phyloP scores from a whole-genome alignment of 306 rosid genomes.

The Prosopis cineraria region DNA sequence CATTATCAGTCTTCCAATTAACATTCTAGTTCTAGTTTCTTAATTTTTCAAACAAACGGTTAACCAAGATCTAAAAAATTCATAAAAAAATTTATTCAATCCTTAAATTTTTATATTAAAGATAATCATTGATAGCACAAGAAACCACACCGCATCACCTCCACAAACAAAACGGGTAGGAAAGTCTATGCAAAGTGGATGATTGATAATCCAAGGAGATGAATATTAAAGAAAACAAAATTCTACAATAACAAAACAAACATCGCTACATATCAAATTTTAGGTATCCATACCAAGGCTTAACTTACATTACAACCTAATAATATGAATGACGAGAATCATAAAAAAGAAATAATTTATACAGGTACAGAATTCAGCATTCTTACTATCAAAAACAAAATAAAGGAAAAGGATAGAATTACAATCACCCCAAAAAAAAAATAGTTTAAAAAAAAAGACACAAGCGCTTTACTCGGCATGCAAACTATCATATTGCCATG shows the following conservation, averaged over 20 bases:
- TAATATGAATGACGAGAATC: background rate
- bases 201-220: background rate
- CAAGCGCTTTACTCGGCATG: background rate
- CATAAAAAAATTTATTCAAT: background rate
- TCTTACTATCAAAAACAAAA: background rate
- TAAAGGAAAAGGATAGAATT: background rate
- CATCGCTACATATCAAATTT: background rate
- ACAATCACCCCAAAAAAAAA: background rate
- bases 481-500: conserved; percentile 59
- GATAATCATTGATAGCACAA: background rate
- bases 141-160: background rate
- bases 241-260: background rate
- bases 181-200: background rate
- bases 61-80: background rate
- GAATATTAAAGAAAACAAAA: background rate
- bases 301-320: background rate
- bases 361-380: background rate
- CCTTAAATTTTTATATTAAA: background rate
- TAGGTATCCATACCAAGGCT: background rate
- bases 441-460: background rate
- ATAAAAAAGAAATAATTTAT: background rate
- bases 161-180: background rate
- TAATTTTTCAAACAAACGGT: background rate
- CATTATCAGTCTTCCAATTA: background rate
- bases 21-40: background rate